A percentile compares a stretch with the other conserved stretches of the same genome.
phyloP scores from a whole-genome alignment of 139 green algal species.

The Closterium sp. region DNA sequence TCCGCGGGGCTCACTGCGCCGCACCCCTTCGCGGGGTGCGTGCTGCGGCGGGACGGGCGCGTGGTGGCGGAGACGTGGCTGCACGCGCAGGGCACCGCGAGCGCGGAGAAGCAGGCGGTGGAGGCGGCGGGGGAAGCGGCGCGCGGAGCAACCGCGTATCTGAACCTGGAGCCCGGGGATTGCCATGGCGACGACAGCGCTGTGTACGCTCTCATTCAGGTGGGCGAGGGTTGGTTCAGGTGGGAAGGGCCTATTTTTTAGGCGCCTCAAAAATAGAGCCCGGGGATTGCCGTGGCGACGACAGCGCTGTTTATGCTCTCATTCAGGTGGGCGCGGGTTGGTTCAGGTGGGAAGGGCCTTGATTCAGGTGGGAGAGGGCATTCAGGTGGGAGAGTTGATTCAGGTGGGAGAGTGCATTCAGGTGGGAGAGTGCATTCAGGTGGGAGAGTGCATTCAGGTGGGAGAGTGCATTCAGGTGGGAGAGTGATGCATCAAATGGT shows the following conservation, averaged over 20 bases:
- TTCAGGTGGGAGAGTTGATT: constrained; percentile 59
- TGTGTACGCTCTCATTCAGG: constrained; percentile 69
- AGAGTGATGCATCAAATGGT: background rate
- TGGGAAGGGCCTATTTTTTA: background rate
- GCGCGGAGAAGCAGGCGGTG: constrained; percentile 45
- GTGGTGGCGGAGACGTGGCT: constrained; percentile 39
- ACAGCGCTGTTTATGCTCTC: constrained; percentile 67
- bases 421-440: constrained; percentile 53
- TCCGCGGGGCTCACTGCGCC: constrained; percentile 42
- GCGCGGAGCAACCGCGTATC: constrained; percentile 75
- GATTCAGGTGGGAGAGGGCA: constrained; percentile 49
- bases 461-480: background rate
- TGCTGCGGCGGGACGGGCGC: constrained; percentile 8
- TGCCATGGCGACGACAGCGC: constrained; percentile 79
- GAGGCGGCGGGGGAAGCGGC: constrained; percentile 1
- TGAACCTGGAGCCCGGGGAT: constrained; percentile 90
- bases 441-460: constrained; percentile 51
- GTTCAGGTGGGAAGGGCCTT: too few relatives aligned
- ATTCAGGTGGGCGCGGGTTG: too few relatives aligned
- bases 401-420: constrained; percentile 52
- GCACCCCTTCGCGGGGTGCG: constrained; percentile 48
- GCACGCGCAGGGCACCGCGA: constrained; percentile 39
- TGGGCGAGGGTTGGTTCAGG: constrained; percentile 6
- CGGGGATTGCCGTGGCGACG: constrained; percentile 83
- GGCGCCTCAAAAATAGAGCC: too few relatives aligned